These are phyloP conservation scores for Arxiozyma slooffiae DNA, from an alignment of 1,139 yeast genomes.

Conservation along the genomic window DNA sequence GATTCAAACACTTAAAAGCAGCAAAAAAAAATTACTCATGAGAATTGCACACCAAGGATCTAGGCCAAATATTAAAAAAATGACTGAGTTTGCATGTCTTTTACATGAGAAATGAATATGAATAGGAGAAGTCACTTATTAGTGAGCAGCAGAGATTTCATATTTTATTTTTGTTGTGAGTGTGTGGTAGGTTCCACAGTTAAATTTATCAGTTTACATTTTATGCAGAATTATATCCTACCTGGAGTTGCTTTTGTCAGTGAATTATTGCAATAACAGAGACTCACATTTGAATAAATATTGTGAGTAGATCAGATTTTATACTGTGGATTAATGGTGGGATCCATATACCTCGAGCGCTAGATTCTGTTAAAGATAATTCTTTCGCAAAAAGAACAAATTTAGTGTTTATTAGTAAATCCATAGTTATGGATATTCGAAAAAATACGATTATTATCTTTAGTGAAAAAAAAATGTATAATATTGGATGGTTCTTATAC, in stretches of 20 bases:
- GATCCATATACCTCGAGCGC: slow-evolving; percentile 65
- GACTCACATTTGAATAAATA: slow-evolving; percentile 64
- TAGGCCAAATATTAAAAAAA: too few relatives aligned
- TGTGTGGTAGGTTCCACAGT: slow-evolving; percentile 74
- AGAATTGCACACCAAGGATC: too few relatives aligned
- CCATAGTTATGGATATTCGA: slow-evolving; percentile 68
- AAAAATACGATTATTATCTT: too few relatives aligned
- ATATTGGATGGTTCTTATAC: slow-evolving; percentile 93
- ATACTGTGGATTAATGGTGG: slow-evolving; percentile 48
- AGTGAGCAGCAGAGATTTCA: slow-evolving; percentile 83
- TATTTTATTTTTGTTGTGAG: slow-evolving; percentile 88
- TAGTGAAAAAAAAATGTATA: slow-evolving; percentile 65
- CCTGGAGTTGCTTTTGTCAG: slow-evolving; percentile 85
- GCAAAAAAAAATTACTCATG: too few relatives aligned
- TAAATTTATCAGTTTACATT: slow-evolving; percentile 67
- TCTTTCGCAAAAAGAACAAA: slow-evolving; percentile 82
- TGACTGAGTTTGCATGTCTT: slow-evolving; percentile 38
- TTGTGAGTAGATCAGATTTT: slow-evolving; percentile 53
- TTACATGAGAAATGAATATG: slow-evolving; percentile 69
- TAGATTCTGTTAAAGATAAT: slow-evolving; percentile 70
- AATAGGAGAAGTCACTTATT: slow-evolving; percentile 66
- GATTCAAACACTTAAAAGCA: too few relatives aligned
- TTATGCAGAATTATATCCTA: slow-evolving; percentile 74
- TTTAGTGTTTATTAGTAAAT: slow-evolving; percentile 67
- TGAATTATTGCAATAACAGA: slow-evolving; percentile 75